phyloP scores from a whole-genome alignment of 2,329 filamentous ascomycete species.

The Colletotrichum orbiculare region DNA sequence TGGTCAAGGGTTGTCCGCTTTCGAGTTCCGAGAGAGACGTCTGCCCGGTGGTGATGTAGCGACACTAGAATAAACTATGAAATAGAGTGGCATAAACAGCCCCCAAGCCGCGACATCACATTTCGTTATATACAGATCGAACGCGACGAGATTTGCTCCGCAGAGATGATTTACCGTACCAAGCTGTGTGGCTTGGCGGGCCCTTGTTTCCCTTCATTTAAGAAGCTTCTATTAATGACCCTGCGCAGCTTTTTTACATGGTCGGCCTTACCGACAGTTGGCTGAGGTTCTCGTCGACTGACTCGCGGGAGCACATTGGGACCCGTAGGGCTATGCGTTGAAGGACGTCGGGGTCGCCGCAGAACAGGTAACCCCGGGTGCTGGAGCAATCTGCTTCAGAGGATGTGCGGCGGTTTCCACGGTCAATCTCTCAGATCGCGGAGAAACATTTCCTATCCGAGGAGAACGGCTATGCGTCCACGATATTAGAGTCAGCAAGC shows the following conservation, averaged over 20 bases:
- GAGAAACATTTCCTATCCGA: no score
- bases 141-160: neutral
- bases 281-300: neutral
- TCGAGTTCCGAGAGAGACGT: neutral
- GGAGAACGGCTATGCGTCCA: no score
- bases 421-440: no score
- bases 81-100: neutral
- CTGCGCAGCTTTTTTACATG: neutral
- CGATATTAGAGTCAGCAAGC: no score
- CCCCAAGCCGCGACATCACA: neutral
- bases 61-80: neutral
- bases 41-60: neutral
- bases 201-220: slow-evolving; percentile 17
- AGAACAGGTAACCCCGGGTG: neutral
- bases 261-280: slow-evolving; percentile 9
- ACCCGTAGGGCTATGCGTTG: slow-evolving; percentile 10
- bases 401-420: neutral
- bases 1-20: neutral
- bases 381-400: neutral
- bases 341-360: slow-evolving; percentile 18
- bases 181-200: slow-evolving; percentile 12
- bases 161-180: neutral
- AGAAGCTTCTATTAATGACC: slow-evolving; percentile 13
- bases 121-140: slow-evolving; percentile 14
- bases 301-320: slow-evolving; percentile 11